Evolutionary conservation across 345 rosid species (phyloP), one percentile per base, ranked within the genome.

Genomic region (Eucalyptus coolabah): DNA sequence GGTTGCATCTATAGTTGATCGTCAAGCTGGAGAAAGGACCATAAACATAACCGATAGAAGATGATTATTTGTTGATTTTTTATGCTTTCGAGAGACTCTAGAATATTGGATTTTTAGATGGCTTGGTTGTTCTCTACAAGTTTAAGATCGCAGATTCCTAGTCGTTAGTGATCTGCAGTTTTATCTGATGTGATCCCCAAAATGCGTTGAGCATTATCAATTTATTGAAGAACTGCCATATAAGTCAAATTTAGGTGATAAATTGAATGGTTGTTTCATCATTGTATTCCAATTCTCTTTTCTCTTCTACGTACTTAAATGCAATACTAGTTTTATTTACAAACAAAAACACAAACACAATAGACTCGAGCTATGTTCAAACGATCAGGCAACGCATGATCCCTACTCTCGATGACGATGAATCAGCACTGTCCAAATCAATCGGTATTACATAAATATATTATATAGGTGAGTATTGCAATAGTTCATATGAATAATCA

Each of bases 361-460:
- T 1, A 37, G 82, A 72, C 26, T 5, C 15, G 8, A 72, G 45
- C 13, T 72, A 72, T 37, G 45, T 19, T 72, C 44, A 17, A 17
- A 69, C 5, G 4, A 69, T 72, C 82, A 19, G 26, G 45, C 45
- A 37, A 72, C 3, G 10, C 6, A 0, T 32, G 80, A 32, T 32
- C 77, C 11, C 37, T 7, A 7, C 32, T n/a, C 37, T 67, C 0
- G 3, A 56, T 1, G 1, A 56, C 0, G 63, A 56, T 2, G 63
- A 56, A 56, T 56, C 63, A 24, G 63, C 63, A 56, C 63, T 24
- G 0, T 56, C 63, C n/a, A 60, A 60, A 60, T 28, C 32, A 60
- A 0, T 12, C 30, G 16, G 67, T 28, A 12, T 26, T 60, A 60
- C 67, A 60, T 12, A 60, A 28, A 28, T 26, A 60, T 19, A 18